Evolutionary conservation across 2,329 filamentous ascomycete genomes (phyloP), one percentile per base, ranked within the genome.

Genomic region (Thielaviopsis ethacetica): DNA sequence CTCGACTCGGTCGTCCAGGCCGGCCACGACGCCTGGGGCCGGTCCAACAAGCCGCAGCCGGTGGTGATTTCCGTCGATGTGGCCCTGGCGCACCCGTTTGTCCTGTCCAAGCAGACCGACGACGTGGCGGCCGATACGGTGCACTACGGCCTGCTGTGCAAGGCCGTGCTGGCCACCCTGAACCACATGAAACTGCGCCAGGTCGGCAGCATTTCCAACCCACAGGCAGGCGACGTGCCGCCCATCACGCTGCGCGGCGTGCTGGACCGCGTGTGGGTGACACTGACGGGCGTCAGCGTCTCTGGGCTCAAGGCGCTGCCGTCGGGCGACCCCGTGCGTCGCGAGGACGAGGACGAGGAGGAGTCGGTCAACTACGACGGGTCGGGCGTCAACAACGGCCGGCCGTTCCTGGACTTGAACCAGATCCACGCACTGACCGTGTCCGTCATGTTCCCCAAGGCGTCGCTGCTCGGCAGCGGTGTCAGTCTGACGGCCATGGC

Each of bases 61-160:
- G 72, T 81, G 10, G 66, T 79, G 6, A 65, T 89, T 9, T 83
- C 82, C 4, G 77, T 81, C 38, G 75, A 77, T 21, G 74, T 88
- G 3, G 76, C 74, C 2, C 75, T 89, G 61, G 68, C 70, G 15
- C 66, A 71, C 7, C 68, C 76, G 0, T 88, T 89, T 66, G 72
- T 71, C 54, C 73, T 76, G 0, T 80, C 84, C 1, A 81, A 82
- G 0, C 65, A 73, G 1, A 69, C 69, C 4, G 86, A 91, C 70
- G 71, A 71, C 9, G 76, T 91, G 38, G 77, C 81, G 53, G 69
- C 70, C n/a, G 85, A 85, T 66, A 90, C 86, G 1, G 80, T 89
- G 24, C 84, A 91, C 71, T 91, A 91, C 66, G 86, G 86, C 1
- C 75, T 73, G 10, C 74, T 90, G 15, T 83, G 81, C 71, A 88